Percentiles rank a stretch among this genome's conserved stretches.
Conservation (phyloP, 441 rosid genomes). For the Pelargonium fulgidum region DNA sequence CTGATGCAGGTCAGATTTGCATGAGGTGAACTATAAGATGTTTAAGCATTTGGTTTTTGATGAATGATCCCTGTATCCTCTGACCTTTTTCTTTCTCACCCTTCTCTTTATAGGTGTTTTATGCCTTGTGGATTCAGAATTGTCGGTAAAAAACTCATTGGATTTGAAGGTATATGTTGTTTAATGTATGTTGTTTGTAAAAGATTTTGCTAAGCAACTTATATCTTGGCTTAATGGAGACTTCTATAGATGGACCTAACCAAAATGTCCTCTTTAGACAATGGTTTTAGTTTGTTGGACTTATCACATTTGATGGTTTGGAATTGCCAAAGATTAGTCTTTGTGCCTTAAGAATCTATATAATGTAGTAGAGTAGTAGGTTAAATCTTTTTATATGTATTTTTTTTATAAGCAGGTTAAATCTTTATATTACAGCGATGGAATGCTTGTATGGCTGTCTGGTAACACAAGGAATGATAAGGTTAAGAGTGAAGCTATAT, state of each 20-base stretch:
- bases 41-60: conserved; percentile 20
- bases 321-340: conserved; percentile 5
- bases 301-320: conserved; percentile 2
- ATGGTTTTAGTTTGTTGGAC: not conserved
- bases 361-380: not conserved
- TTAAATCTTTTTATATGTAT: too few species aligned
- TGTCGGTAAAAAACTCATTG: conserved; percentile 46
- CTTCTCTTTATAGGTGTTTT: conserved; percentile 47
- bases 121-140: conserved; percentile 43
- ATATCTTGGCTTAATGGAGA: not conserved
- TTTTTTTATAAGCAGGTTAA: not conserved
- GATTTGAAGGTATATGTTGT: conserved; percentile 50
- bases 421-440: not conserved
- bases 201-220: conserved; percentile 9
- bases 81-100: conserved; percentile 13
- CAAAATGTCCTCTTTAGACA: not conserved
- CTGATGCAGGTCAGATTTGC: conserved; percentile 52
- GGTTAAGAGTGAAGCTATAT: not conserved
- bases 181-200: conserved; percentile 11
- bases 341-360: not conserved
- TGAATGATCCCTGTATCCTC: conserved; percentile 16
- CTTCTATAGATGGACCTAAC: conserved; percentile 2
- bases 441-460: not conserved
- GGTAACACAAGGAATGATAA: not conserved
- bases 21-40: conserved; percentile 20